A percentile compares a stretch with the other conserved stretches of the same genome.
Conservation (phyloP, 2,329 filamentous ascomycete genomes). For the Calonectria hongkongensis region DNA sequence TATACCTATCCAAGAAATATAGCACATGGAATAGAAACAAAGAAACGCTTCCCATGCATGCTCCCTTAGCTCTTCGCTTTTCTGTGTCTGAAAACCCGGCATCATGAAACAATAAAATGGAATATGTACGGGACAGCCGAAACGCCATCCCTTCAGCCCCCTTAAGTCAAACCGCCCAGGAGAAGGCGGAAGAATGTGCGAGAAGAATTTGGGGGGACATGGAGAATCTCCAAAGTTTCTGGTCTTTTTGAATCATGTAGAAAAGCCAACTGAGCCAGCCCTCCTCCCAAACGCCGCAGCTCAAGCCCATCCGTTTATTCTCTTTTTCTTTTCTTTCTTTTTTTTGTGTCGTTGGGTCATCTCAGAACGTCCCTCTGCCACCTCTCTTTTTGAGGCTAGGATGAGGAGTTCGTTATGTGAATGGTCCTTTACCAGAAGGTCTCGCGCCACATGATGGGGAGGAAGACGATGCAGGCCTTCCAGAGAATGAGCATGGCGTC, state of each 20-base stretch:
- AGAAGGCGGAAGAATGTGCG: conserved; percentile 4
- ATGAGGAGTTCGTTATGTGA: not conserved
- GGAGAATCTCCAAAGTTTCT: conserved; percentile 28
- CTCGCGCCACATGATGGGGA: conserved; percentile 87
- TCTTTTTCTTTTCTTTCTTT: conserved; percentile 5
- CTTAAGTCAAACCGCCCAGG: not conserved
- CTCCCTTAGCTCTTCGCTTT: conserved; percentile 18
- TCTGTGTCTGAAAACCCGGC: conserved; percentile 34
- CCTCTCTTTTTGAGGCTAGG: not conserved
- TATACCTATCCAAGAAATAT: conserved; percentile 30
- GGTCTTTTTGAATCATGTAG: conserved; percentile 30
- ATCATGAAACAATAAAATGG: conserved; percentile 33
- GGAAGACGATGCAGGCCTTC: conserved; percentile 87
- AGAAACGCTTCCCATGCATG: conserved; percentile 31
- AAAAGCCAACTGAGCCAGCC: conserved; percentile 44
- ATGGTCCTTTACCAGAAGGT: conserved; percentile 56
- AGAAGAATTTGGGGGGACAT: not conserved
- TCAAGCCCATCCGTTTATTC: conserved; percentile 39
- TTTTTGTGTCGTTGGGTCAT: conserved; percentile 23
- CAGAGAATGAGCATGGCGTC: conserved; percentile 83
- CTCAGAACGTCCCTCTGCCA: not conserved
- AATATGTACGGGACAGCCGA: conserved; percentile 35
- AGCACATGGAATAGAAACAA: conserved; percentile 29
- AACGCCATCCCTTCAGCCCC: conserved; percentile 18
- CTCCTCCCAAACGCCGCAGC: conserved; percentile 51